Conservation (phyloP, 2,329 filamentous ascomycete species). For the Fusarium brevicatenulatum region DNA sequence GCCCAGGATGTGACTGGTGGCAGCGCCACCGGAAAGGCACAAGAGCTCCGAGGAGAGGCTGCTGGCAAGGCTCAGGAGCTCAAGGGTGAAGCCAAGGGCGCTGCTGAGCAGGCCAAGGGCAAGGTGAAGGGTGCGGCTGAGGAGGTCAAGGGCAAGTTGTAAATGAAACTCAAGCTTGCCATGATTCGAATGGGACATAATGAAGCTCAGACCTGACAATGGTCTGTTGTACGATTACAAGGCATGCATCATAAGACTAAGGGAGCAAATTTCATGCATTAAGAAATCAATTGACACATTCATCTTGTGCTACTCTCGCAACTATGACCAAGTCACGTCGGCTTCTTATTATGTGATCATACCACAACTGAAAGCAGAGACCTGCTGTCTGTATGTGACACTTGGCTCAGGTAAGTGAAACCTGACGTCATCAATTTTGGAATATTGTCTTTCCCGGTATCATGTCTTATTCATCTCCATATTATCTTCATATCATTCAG, state of each 20-base stretch:
- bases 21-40: conserved; percentile 49
- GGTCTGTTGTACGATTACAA: conserved; percentile 36
- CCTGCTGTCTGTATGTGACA: background rate
- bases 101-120: conserved; percentile 51
- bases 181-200: conserved; percentile 9
- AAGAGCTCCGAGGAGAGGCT: conserved; percentile 51
- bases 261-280: conserved; percentile 31
- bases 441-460: background rate
- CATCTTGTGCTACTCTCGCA: background rate
- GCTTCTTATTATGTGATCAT: background rate
- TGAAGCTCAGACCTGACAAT: conserved; percentile 4
- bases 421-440: conserved; percentile 10
- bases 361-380: background rate
- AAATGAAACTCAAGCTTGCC: background rate
- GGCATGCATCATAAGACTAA: conserved; percentile 32
- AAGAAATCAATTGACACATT: background rate
- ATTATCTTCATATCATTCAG: background rate
- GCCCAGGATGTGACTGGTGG: conserved; percentile 48
- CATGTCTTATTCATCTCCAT: background rate
- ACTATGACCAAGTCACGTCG: background rate
- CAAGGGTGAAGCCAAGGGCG: conserved; percentile 57
- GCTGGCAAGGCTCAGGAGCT: conserved; percentile 51
- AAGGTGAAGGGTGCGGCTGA: conserved; percentile 40
- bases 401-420: no score
- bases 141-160: conserved; percentile 37